phyloP scores from a whole-genome alignment of 2,329 filamentous ascomycete species.

The Calycina herbarum region DNA sequence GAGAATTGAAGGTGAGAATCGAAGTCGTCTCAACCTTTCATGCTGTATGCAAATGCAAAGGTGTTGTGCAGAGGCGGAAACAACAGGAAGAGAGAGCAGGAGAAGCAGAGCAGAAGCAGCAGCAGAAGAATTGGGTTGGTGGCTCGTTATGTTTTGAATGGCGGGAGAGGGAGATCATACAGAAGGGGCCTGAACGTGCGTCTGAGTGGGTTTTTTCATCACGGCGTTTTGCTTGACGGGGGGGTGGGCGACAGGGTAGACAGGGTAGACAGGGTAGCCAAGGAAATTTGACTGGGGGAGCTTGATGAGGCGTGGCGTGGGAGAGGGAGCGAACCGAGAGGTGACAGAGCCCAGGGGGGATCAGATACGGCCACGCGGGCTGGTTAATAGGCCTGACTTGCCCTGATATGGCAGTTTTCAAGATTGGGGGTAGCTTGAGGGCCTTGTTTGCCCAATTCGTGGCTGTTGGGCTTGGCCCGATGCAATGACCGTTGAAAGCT shows the following conservation, averaged over 20 bases:
- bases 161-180: slow-evolving; percentile 15
- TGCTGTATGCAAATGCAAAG: slow-evolving; percentile 6
- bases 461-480: not conserved
- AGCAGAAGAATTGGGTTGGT: slow-evolving; percentile 6
- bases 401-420: not conserved
- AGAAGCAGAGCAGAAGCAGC: slow-evolving; percentile 16
- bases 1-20: not conserved
- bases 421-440: not conserved
- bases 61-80: slow-evolving; percentile 5
- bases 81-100: slow-evolving; percentile 20
- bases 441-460: not conserved
- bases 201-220: slow-evolving; percentile 12
- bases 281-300: not conserved
- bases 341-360: not conserved
- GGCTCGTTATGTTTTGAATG: slow-evolving; percentile 7
- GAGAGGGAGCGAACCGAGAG: not conserved
- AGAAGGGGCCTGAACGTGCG: slow-evolving; percentile 16
- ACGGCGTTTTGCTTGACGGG: slow-evolving; percentile 7
- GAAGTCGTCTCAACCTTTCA: not conserved
- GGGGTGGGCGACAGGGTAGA: not conserved
- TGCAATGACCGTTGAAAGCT: too few relatives aligned
- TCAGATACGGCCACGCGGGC: not conserved
- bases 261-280: not conserved
- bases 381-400: not conserved
- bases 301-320: not conserved